phyloP scores from a whole-genome alignment of 2,329 filamentous ascomycete species.

The Dothiorella sarmentorum region DNA sequence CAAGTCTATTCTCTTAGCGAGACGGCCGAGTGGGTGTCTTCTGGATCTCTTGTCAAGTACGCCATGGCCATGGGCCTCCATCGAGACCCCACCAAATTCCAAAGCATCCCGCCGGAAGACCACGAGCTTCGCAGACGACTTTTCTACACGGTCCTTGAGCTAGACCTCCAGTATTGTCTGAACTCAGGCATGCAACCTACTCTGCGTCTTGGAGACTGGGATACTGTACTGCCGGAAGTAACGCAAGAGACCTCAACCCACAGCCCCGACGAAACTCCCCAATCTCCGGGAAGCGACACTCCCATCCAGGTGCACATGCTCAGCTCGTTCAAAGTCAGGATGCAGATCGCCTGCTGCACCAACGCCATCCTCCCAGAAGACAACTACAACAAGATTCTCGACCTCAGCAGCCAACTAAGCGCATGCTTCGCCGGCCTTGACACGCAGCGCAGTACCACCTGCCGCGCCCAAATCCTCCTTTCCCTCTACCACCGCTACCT shows the following conservation, averaged over 20 bases:
- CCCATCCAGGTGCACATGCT: slow-evolving; percentile 1
- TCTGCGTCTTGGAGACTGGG: background rate
- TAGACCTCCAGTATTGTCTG: slow-evolving; percentile 35
- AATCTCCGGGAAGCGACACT: background rate
- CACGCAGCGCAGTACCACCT: background rate
- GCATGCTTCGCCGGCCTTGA: background rate
- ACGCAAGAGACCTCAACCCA: background rate
- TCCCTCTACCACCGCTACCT: slow-evolving; percentile 7
- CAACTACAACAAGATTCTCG: slow-evolving; percentile 8
- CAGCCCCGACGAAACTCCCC: background rate
- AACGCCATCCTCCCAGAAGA: slow-evolving; percentile 1
- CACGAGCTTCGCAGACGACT: slow-evolving; percentile 44
- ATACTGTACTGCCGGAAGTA: background rate
- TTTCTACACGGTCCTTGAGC: slow-evolving; percentile 44
- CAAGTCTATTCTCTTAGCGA: background rate
- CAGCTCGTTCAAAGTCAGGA: background rate
- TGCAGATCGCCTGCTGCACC: background rate
- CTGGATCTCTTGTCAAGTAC: slow-evolving; percentile 39
- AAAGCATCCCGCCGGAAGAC: slow-evolving; percentile 35
- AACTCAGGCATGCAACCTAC: slow-evolving; percentile 21
- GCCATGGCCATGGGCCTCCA: slow-evolving; percentile 45
- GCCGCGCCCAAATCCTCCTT: background rate
- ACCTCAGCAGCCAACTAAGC: background rate
- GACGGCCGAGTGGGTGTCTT: background rate
- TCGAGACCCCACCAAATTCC: slow-evolving; percentile 36